Conservation (phyloP, 2,329 filamentous ascomycete species). For the Davidsoniella virescens region DNA sequence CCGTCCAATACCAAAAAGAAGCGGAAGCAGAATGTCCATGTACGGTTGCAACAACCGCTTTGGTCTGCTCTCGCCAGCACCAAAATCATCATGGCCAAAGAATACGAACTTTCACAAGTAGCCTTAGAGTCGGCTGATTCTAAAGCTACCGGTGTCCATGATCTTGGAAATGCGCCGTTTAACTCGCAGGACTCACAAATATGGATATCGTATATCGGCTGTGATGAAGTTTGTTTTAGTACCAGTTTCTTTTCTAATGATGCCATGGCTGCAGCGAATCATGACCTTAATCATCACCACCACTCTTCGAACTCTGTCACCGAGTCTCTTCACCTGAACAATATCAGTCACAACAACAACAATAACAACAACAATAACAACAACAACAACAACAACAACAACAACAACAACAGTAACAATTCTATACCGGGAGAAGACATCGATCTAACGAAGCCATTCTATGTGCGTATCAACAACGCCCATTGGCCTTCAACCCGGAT, state of each 20-base stretch:
- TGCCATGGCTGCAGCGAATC: constrained; percentile 17
- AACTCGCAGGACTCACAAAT: constrained; percentile 54
- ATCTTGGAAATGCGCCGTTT: constrained; percentile 60
- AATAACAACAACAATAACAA: constrained; percentile 20
- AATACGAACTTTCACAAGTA: constrained; percentile 67
- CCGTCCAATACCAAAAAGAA: constrained; percentile 49
- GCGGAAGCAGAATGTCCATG: constrained; percentile 79
- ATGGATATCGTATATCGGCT: constrained; percentile 67
- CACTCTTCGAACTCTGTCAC: constrained; percentile 10
- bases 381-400: constrained; percentile 8
- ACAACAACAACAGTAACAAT: constrained; percentile 7
- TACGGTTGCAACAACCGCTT: constrained; percentile 76
- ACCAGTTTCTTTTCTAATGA: constrained; percentile 46
- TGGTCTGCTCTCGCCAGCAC: constrained; percentile 92
- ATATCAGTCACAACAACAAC: constrained; percentile 21
- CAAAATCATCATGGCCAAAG: constrained; percentile 91
- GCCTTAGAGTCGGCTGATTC: constrained; percentile 57
- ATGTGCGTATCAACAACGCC: constrained; percentile 61
- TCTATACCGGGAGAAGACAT: constrained; percentile 29
- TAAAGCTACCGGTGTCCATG: constrained; percentile 60
- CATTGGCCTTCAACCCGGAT: constrained; percentile 68
- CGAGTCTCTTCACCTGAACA: constrained; percentile 2
- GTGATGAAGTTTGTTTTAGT: constrained; percentile 62
- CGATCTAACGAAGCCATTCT: constrained; percentile 59
- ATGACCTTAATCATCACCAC: constrained; percentile 15